Base-by-base conservation (phyloP, 768 basidiomycete genomes). In the Lactarius tabidus region DNA sequence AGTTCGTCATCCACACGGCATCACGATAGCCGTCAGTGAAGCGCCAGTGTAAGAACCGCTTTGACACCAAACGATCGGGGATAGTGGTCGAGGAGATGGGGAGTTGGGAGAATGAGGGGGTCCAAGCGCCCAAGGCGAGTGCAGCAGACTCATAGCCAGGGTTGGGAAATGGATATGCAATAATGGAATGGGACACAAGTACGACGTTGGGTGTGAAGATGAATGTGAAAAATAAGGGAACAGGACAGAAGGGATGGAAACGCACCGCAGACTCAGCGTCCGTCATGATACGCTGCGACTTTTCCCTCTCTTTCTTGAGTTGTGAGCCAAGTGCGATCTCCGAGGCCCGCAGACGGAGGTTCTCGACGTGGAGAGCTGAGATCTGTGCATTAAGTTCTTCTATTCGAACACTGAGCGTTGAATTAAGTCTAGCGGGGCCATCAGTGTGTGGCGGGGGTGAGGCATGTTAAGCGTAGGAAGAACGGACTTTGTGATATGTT, bases 311-410 rank as follows among this genome's bases (percentile, higher is more conserved):
- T 72, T 84, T 85, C 79, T 89, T 91, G 65, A 93, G 84, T 73
- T 92, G 88, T 26, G 88, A 77, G 6, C 82, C 77, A 58, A 93
- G 83, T 14, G 88, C 83, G 70, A 92, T 90, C 76, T 91, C 89
- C 23, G 89, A 89, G 70, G 90, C 86, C 63, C 89, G 86, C 69
- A 93, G 80, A 62, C 89, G 84, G 59, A 93, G 82, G 75, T 93
- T 93, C 79, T 93, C 91, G 66, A 87, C 85, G 65, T 90, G 86
- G 56, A 93, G 82, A n/a, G 82, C 82, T 54, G 90, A 88, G 75
- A 93, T 88, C 76, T 93, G 88, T 41, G 85, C 81, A 73, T 92
- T 90, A 62, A 93, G 83, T 73, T 93, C 91, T 74, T 93, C 90
- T 72, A 93, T 87, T 55, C 90, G 86, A 67, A 90, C 80, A 75